These are phyloP conservation scores for Saturnispora diversa DNA, from an alignment of 805 yeast species.

Conservation along the genomic window DNA sequence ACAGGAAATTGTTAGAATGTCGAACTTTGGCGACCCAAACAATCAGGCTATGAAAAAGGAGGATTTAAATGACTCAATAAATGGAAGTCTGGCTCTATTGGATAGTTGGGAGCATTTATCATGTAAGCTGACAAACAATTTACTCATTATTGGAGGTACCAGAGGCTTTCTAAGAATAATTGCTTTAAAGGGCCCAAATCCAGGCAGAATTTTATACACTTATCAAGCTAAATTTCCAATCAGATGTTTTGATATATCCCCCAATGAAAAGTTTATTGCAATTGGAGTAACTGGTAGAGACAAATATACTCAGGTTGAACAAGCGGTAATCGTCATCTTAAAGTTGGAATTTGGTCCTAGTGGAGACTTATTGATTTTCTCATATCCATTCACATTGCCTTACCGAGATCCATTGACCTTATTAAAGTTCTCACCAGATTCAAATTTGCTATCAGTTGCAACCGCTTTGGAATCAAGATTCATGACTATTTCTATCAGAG, in stretches of 20 bases:
- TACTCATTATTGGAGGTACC: constrained; percentile 63
- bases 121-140: constrained; percentile 51
- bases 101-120: constrained; percentile 51
- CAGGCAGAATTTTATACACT: constrained; percentile 61
- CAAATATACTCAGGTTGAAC: constrained; percentile 57
- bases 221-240: constrained; percentile 68
- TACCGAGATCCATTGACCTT: constrained; percentile 78
- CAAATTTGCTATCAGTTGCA: constrained; percentile 64
- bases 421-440: constrained; percentile 64
- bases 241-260: constrained; percentile 66
- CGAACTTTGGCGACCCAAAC: constrained; percentile 22
- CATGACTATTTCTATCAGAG: constrained; percentile 60
- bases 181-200: constrained; percentile 37
- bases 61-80: constrained; percentile 23
- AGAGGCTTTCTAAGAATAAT: constrained; percentile 62
- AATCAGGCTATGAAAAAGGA: not conserved
- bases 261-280: constrained; percentile 57
- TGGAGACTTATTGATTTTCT: constrained; percentile 17
- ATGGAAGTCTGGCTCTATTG: constrained; percentile 31
- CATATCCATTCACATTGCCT: constrained; percentile 56
- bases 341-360: constrained; percentile 13
- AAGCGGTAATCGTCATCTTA: constrained; percentile 62
- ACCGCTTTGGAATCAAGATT: constrained; percentile 74
- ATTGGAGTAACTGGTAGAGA: constrained; percentile 80
- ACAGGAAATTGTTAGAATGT: constrained; percentile 19